phyloP scores from a whole-genome alignment of 2,329 filamentous ascomycete species.

The Pyricularia grisea region DNA sequence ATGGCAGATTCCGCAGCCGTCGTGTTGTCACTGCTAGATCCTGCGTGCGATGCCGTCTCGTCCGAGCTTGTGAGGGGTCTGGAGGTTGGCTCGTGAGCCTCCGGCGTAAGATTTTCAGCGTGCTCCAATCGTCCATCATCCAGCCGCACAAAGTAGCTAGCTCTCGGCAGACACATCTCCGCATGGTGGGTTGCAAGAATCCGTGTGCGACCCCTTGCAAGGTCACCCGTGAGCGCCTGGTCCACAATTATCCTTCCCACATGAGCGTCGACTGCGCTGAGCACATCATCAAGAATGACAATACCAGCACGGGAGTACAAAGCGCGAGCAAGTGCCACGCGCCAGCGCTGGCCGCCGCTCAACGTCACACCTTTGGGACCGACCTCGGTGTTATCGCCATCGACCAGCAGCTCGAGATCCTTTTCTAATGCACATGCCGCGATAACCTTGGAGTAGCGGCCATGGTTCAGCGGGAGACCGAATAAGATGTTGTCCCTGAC shows the following conservation, averaged over 20 bases:
- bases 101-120: conserved; percentile 12
- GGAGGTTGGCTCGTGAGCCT: neutral
- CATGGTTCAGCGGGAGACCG: conserved; percentile 26
- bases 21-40: neutral
- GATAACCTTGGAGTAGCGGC: conserved; percentile 34
- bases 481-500: conserved; percentile 36
- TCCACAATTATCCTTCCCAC: conserved; percentile 38
- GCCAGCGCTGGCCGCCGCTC: conserved; percentile 35
- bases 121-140: conserved; percentile 16
- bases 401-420: conserved; percentile 30
- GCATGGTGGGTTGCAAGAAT: conserved; percentile 51
- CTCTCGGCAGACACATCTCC: conserved; percentile 20
- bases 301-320: conserved; percentile 33
- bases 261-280: conserved; percentile 38
- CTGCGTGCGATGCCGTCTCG: neutral
- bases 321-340: conserved; percentile 33
- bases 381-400: conserved; percentile 33
- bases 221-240: conserved; percentile 39
- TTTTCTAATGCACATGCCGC: conserved; percentile 32
- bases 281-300: conserved; percentile 36
- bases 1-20: neutral
- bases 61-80: neutral
- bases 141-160: conserved; percentile 20
- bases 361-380: conserved; percentile 32
- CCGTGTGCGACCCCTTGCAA: conserved; percentile 44